Evolutionary conservation across 192 early-diverging fungal genomes (phyloP).

Genomic region (Coemansia sp.): DNA sequence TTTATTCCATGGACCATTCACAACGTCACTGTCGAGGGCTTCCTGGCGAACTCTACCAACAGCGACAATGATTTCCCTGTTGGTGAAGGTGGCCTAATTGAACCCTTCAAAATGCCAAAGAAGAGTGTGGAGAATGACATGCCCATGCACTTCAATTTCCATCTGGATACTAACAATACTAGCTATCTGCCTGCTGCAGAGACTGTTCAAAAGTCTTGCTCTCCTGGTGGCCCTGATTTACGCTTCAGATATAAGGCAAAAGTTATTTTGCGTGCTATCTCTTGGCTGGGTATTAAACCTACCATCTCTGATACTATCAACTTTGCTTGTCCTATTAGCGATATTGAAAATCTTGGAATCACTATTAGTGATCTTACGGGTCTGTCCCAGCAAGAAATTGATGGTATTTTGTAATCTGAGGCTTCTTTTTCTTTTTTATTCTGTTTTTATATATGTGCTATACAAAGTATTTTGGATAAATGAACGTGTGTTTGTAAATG

Average conservation of each 20-base stretch:
- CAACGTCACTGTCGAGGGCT: constrained; percentile 54
- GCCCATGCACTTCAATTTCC: constrained; percentile 51
- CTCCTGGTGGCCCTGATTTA: constrained; percentile 34
- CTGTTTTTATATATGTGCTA: neutral
- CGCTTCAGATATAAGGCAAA: constrained; percentile 52
- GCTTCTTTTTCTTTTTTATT: neutral
- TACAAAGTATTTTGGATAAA: neutral
- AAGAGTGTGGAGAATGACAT: constrained; percentile 34
- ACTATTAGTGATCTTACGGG: constrained; percentile 47
- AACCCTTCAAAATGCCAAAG: constrained; percentile 52
- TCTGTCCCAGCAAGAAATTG: constrained; percentile 4
- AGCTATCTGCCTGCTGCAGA: constrained; percentile 40
- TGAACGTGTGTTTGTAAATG: too few relatives aligned
- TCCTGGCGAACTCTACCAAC: constrained; percentile 23
- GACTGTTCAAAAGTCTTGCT: constrained; percentile 39
- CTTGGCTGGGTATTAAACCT: constrained; percentile 56
- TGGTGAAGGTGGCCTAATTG: constrained; percentile 41
- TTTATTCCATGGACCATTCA: constrained; percentile 57
- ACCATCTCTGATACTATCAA: constrained; percentile 45
- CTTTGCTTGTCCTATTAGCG: constrained; percentile 49
- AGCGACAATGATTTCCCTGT: constrained; percentile 47
- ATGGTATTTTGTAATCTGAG: neutral
- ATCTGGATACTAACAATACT: constrained; percentile 36
- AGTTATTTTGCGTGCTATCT: constrained; percentile 47
- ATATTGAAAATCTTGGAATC: constrained; percentile 48